Evolutionary conservation across 345 rosid species (phyloP), one percentile per base, ranked within the genome.

Genomic region (Jatropha curcas): DNA sequence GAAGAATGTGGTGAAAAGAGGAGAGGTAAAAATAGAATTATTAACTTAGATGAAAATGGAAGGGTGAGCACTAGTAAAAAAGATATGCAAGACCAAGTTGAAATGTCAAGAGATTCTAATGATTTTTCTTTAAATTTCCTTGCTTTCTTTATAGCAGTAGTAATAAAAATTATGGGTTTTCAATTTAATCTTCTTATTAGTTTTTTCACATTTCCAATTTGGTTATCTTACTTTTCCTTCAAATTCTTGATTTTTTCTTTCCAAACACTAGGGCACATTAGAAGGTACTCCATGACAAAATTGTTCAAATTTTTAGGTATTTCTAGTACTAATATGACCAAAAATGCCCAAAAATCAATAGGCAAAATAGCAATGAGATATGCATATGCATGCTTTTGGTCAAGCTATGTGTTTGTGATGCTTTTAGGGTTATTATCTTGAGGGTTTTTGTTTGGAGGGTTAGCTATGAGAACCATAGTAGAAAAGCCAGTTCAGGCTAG

Each of bases 401-500:
- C 80, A 63, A 66, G 61, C 35, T 77, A 71, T 74, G 71, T 67
- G 12, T 72, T 72, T 50, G 20, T 72, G 17, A 27, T 75, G 76
- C 77, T 79, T 33, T 1, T 72, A 5, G 83, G 78, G 45, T 65
- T 82, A 69, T 52, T 79, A 45, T 60, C 48, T 0, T 74, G 57
- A 30, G 78, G 83, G 13, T 82, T 82, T 51, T 41, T 79, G 17
- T 39, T 76, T 1, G 77, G 81, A 1, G 68, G 83, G 43, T 41
- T 76, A 51, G 8, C 73, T 43, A 73, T 68, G 73, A 53, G 63
- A 14, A 43, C 25, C 34, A 50, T 78, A 25, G 31, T 76, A 41
- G 86, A 75, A 60, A 73, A 76, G 51, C 84, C 82, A 9, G 16
- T 81, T 31, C 77, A 73, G 39, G 43, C 53, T 4, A 71, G 61